These are phyloP conservation scores for Krasilnikovozyma curviuscula DNA, from an alignment of 768 basidiomycete genomes.

Conservation along the genomic window DNA sequence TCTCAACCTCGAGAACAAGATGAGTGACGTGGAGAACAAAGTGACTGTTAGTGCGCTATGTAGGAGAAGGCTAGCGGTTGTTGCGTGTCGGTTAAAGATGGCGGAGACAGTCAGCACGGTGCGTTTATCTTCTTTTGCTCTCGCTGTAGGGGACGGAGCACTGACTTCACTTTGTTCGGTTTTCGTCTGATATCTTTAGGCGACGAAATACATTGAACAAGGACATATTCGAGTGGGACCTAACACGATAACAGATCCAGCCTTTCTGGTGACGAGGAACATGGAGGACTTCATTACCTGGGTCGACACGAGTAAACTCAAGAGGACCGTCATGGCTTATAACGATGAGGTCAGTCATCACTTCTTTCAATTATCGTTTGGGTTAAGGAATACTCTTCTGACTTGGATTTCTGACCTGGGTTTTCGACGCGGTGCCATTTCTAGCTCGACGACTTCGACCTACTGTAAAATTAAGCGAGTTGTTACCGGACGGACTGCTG, in stretches of 20 bases:
- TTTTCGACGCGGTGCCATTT: background rate
- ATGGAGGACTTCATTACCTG: slow-evolving; percentile 99
- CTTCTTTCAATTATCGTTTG: slow-evolving; percentile 6
- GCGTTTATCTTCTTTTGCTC: slow-evolving; percentile 23
- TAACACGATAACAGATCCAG: slow-evolving; percentile 87
- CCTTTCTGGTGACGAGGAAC: slow-evolving; percentile 83
- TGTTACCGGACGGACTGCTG: no score
- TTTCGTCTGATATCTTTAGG: slow-evolving; percentile 34
- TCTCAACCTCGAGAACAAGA: slow-evolving; percentile 63
- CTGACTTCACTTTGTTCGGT: background rate
- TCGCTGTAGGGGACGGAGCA: background rate
- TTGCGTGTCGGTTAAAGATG: slow-evolving; percentile 86
- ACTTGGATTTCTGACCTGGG: background rate
- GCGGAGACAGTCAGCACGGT: slow-evolving; percentile 85
- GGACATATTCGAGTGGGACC: slow-evolving; percentile 95
- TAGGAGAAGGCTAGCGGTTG: slow-evolving; percentile 71
- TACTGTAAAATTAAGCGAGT: slow-evolving; percentile 33
- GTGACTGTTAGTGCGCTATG: slow-evolving; percentile 91
- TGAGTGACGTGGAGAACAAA: slow-evolving; percentile 83
- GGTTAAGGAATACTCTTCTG: background rate
- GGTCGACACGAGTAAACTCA: slow-evolving; percentile 94
- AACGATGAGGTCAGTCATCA: slow-evolving; percentile 73
- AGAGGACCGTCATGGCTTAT: slow-evolving; percentile 84
- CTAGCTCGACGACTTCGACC: slow-evolving; percentile 85
- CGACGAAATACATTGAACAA: slow-evolving; percentile 92